These are phyloP conservation scores for Pseudoneurospora amorphoporcata DNA, from an alignment of 495 filamentous ascomycete genomes.

Conservation along the genomic window DNA sequence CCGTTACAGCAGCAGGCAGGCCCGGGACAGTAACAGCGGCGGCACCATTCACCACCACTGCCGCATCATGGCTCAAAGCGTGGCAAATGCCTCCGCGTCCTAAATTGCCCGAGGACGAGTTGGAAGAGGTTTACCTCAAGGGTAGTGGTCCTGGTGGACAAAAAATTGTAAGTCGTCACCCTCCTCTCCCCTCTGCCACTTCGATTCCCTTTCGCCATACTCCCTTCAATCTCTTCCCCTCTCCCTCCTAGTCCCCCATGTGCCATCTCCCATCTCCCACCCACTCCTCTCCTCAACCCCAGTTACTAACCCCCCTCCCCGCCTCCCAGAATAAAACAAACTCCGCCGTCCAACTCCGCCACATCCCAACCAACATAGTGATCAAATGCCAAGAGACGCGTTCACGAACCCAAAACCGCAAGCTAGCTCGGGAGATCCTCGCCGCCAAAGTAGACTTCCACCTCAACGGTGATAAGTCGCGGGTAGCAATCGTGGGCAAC, in stretches of 20 bases:
- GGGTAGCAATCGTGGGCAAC: conserved; percentile 29
- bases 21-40: not conserved
- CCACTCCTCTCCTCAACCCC: not conserved
- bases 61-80: conserved; percentile 4
- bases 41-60: not conserved
- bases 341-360: conserved; percentile 87
- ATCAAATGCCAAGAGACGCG: conserved; percentile 89
- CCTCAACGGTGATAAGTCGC: conserved; percentile 37
- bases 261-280: not conserved
- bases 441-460: conserved; percentile 66
- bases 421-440: conserved; percentile 68
- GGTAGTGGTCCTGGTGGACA: conserved; percentile 91
- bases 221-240: conserved; percentile 12
- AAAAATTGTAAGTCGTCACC: conserved; percentile 56
- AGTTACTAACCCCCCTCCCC: not conserved
- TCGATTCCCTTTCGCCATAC: conserved; percentile 12
- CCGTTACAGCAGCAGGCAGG: not conserved
- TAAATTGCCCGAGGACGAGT: conserved; percentile 58
- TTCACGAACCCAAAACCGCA: conserved; percentile 78
- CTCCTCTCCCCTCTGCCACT: not conserved
- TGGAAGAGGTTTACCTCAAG: conserved; percentile 78
- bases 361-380: conserved; percentile 79
- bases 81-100: conserved; percentile 60
- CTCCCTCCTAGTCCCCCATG: not conserved
- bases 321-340: conserved; percentile 78